A percentile compares a stretch with the other conserved stretches of the same genome.
Evolutionary conservation across 2,329 filamentous ascomycete genomes (phyloP).

Genomic region (Keithomyces neogunnii): DNA sequence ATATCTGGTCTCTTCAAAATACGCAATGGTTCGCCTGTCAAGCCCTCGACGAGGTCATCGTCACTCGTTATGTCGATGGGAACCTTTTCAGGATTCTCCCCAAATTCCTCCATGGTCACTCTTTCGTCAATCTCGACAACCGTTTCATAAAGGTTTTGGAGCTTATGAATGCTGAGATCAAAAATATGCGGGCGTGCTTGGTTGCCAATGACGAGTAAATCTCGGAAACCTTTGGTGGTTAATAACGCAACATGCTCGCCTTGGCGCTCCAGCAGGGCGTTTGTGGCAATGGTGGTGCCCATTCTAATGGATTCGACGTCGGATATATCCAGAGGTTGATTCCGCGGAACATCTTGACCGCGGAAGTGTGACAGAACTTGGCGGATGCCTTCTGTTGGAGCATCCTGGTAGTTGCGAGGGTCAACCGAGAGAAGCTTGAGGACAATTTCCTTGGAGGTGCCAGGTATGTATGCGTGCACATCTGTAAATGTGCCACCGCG

Average conservation of each 20-base stretch:
- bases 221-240: slow-evolving; percentile 63
- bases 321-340: slow-evolving; percentile 22
- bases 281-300: slow-evolving; percentile 74
- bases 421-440: slow-evolving; percentile 69
- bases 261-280: slow-evolving; percentile 64
- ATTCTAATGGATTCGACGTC: slow-evolving; percentile 59
- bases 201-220: slow-evolving; percentile 64
- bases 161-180: slow-evolving; percentile 57
- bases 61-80: slow-evolving; percentile 29
- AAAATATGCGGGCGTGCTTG: slow-evolving; percentile 67
- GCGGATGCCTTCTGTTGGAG: slow-evolving; percentile 64
- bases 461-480: slow-evolving; percentile 57
- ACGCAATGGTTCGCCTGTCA: slow-evolving; percentile 60
- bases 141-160: slow-evolving; percentile 60
- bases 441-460: slow-evolving; percentile 52
- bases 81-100: slow-evolving; percentile 50
- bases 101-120: slow-evolving; percentile 65
- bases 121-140: slow-evolving; percentile 67
- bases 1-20: slow-evolving; percentile 53
- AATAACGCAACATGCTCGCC: slow-evolving; percentile 63
- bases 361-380: slow-evolving; percentile 26
- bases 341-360: slow-evolving; percentile 21
- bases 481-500: slow-evolving; percentile 54
- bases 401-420: slow-evolving; percentile 63
- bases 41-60: slow-evolving; percentile 52